Evolutionary conservation across 2,329 filamentous ascomycete species (phyloP), one percentile per base, ranked within the genome.

Genomic region (Calonectria honghensis): DNA sequence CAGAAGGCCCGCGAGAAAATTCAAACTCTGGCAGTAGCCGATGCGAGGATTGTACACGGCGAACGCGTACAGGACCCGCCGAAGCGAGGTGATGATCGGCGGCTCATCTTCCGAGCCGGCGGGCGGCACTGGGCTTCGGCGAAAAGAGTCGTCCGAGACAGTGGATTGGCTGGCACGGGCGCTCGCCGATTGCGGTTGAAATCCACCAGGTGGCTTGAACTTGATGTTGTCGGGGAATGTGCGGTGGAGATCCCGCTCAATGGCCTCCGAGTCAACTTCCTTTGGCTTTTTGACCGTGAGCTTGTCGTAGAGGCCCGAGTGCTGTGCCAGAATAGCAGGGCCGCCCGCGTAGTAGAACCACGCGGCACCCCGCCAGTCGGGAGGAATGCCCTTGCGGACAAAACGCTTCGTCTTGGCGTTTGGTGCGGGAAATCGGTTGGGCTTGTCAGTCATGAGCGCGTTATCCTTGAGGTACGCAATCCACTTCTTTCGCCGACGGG

Each of bases 281-380:
- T 94, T 93, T 41, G 94, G 92, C 75, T 88, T 86, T 74, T 91
- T 89, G 70, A 90, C 87, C 39, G 97, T 87, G 50, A 97, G 87
- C 68, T 92, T 89, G 68, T 92, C 90, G 83, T 98, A 98, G 20
- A 96, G 87, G 1, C 95, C 95, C 6, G 92, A 90, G 79, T 97
- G 91, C 81, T 95, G 93, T 67, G 92, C 91, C 74, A 98, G 84
- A 77, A 95, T 94, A 59, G 93, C 92, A 31, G 95, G 95, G 1
- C 96, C 96, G 27, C 95, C 95, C 14, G 96, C 95, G 83, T 98
- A 98, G 86, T 94, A 98, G 84, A 98, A 98, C 96, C 96, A 98
- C 59, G 96, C 96, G 7, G 95, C 94, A n/a, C 96, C 96, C 81
- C 96, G 92, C 92, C 96, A 98, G 78, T 98, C 95, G 0, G 96